Evolutionary conservation across 2,329 filamentous ascomycete genomes (phyloP).

Genomic region (Colletotrichum tofieldiae): DNA sequence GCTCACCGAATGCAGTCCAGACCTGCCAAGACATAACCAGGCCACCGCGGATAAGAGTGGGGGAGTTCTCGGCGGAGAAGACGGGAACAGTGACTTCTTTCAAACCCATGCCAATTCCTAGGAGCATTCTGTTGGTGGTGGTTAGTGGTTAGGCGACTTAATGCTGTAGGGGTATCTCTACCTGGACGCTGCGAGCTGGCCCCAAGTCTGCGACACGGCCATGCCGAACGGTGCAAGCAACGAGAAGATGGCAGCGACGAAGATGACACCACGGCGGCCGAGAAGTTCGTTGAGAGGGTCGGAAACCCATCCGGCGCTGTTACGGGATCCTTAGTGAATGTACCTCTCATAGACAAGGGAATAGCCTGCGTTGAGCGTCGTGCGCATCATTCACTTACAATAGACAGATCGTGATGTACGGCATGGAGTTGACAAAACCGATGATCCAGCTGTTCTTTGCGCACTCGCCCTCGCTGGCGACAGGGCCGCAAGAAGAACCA

Average conservation of each 20-base stretch:
- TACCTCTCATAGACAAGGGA: background rate
- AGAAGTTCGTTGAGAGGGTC: slow-evolving; percentile 73
- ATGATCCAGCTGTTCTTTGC: slow-evolving; percentile 71
- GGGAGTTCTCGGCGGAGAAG: slow-evolving; percentile 68
- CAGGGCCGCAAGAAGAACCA: slow-evolving; percentile 51
- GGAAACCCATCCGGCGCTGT: slow-evolving; percentile 72
- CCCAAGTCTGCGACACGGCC: slow-evolving; percentile 72
- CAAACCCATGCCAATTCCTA: slow-evolving; percentile 75
- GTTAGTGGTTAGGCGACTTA: slow-evolving; percentile 6
- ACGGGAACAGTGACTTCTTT: slow-evolving; percentile 66
- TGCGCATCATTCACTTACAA: slow-evolving; percentile 54
- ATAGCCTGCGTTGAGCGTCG: background rate
- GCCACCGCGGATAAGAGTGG: slow-evolving; percentile 67
- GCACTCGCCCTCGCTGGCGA: slow-evolving; percentile 55
- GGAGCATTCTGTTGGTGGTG: slow-evolving; percentile 54
- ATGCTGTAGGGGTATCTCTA: slow-evolving; percentile 45
- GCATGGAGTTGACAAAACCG: slow-evolving; percentile 70
- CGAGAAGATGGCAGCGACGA: slow-evolving; percentile 74
- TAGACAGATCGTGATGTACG: slow-evolving; percentile 58
- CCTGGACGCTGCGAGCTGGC: slow-evolving; percentile 69
- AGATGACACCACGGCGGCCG: slow-evolving; percentile 76
- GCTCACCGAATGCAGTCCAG: slow-evolving; percentile 65
- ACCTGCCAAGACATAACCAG: slow-evolving; percentile 71
- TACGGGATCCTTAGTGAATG: background rate
- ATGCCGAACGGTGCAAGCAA: slow-evolving; percentile 74